A percentile compares a stretch with the other conserved stretches of the same genome.
These are phyloP conservation scores for Isoetes taiwanensis DNA, from an alignment of 75 land plant species.

Conservation along the genomic window DNA sequence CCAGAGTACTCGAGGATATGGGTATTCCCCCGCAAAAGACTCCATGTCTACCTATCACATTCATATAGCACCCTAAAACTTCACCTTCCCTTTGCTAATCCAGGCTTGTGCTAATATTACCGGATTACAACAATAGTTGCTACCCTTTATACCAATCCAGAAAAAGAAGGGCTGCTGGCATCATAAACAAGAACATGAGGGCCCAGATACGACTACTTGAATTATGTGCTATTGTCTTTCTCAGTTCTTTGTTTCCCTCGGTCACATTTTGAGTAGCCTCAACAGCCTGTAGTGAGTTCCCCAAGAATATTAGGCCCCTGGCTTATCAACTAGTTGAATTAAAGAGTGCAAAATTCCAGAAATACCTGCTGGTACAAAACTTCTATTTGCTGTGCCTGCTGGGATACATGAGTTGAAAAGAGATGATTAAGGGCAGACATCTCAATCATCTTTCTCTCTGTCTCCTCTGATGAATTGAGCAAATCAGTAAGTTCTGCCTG, in stretches of 20 bases:
- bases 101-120: no score
- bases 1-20: no score
- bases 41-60: no score
- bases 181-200: constrained; percentile 67
- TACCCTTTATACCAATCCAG: constrained; percentile 97
- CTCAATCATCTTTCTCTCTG: constrained; percentile 88
- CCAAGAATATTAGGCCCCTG: neutral
- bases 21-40: no score
- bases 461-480: constrained; percentile 68
- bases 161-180: constrained; percentile 69
- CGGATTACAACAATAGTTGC: no score
- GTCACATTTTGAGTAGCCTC: constrained; percentile 81
- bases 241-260: constrained; percentile 85
- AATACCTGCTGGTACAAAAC: constrained; percentile 60
- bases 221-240: constrained; percentile 74
- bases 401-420: constrained; percentile 84
- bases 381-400: constrained; percentile 87
- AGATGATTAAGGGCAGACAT: constrained; percentile 90
- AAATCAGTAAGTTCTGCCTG: constrained; percentile 70
- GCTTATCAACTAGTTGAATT: neutral
- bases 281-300: constrained; percentile 44
- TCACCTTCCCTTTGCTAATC: no score
- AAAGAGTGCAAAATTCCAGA: neutral
- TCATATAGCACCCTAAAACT: no score
- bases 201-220: constrained; percentile 83